These are phyloP conservation scores for Lithospermum erythrorhizon DNA, from an alignment of 257 asterid species.

Conservation along the genomic window DNA sequence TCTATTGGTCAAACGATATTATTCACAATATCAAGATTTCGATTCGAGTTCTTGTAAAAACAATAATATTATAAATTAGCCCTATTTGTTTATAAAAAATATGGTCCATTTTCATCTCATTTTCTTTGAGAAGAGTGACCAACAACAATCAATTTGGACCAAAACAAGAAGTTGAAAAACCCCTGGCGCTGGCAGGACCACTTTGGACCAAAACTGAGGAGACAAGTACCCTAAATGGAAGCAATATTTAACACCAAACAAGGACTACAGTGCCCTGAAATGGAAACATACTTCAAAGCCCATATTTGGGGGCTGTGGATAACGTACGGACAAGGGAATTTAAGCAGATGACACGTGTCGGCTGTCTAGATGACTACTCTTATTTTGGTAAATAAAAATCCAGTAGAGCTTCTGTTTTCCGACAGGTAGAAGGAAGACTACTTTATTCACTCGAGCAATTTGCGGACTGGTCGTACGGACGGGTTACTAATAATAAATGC, in stretches of 20 bases:
- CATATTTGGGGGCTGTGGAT: constrained; percentile 18
- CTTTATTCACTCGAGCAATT: too few species aligned
- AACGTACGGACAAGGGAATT: constrained; percentile 14
- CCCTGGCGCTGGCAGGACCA: background rate
- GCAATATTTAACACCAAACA: background rate
- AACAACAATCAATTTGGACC: background rate
- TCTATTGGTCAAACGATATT: too few species aligned
- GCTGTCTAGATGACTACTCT: background rate
- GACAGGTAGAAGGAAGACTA: too few species aligned
- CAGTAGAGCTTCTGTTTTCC: too few species aligned
- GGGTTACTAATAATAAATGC: too few species aligned
- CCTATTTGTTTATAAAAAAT: background rate
- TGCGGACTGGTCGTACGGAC: too few species aligned
- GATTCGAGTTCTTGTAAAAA: too few species aligned
- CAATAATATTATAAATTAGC: too few species aligned
- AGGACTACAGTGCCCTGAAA: constrained; percentile 7
- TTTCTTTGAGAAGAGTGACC: background rate
- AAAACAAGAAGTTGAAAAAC: background rate
- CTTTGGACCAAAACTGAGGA: background rate
- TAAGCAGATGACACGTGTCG: constrained; percentile 9
- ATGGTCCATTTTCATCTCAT: background rate
- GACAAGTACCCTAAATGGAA: background rate
- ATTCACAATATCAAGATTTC: too few species aligned
- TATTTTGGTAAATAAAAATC: background rate
- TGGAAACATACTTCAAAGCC: constrained; percentile 21